Percentiles rank a stretch among this genome's conserved stretches.
Evolutionary conservation across 345 rosid genomes (phyloP).

Genomic region (Lepidium aucheri): DNA sequence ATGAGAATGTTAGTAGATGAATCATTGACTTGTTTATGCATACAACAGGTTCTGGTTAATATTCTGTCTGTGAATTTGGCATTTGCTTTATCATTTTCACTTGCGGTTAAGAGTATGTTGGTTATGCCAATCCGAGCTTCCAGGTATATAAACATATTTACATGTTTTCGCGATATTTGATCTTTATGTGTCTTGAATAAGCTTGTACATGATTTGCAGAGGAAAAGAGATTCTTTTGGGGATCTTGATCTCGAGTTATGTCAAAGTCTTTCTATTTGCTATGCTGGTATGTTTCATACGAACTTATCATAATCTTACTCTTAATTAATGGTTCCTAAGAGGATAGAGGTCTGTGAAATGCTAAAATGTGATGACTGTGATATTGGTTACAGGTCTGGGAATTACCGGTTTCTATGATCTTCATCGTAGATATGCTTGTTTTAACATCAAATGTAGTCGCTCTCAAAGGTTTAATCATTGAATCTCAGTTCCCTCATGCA

Average conservation of each 20-base stretch:
- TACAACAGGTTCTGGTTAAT: slow-evolving; percentile 46
- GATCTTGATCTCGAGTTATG: slow-evolving; percentile 64
- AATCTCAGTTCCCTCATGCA: not conserved
- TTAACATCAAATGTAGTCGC: slow-evolving; percentile 68
- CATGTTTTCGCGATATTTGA: not conserved
- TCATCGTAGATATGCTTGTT: slow-evolving; percentile 62
- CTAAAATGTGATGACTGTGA: not conserved
- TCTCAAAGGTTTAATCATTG: slow-evolving; percentile 50
- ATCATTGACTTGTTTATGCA: not conserved
- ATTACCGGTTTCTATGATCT: slow-evolving; percentile 63
- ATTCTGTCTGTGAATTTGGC: slow-evolving; percentile 50
- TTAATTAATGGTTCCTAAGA: not conserved
- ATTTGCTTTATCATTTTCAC: slow-evolving; percentile 40
- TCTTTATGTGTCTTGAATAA: not conserved
- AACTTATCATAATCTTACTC: not conserved
- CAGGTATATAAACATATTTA: slow-evolving; percentile 32
- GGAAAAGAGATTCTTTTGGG: slow-evolving; percentile 42
- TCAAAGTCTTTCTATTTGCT: slow-evolving; percentile 60
- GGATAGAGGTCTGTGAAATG: not conserved
- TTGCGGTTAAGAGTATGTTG: slow-evolving; percentile 35
- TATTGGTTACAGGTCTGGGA: slow-evolving; percentile 61
- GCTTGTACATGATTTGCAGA: slow-evolving; percentile 6
- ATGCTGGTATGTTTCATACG: slow-evolving; percentile 44
- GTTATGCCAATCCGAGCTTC: slow-evolving; percentile 22
- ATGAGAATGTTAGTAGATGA: not conserved